Conservation (phyloP, 768 basidiomycete genomes). For the Podaxis pistillaris region DNA sequence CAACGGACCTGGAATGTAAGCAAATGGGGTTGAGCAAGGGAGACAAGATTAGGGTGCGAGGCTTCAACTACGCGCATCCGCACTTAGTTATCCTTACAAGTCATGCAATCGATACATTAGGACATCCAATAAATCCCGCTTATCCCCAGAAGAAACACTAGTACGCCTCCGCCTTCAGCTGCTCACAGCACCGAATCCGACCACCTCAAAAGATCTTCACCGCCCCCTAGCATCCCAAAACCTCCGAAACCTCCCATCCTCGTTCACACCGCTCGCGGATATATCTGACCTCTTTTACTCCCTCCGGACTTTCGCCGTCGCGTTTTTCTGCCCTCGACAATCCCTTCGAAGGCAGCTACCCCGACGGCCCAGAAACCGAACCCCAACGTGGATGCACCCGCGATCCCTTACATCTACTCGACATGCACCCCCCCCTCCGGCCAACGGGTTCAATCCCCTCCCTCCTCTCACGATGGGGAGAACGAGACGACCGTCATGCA, state of each 20-base stretch:
- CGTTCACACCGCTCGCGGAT: slow-evolving; percentile 34
- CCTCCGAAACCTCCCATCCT: slow-evolving; percentile 48
- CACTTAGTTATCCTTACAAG: slow-evolving; percentile 20
- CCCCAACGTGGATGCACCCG: slow-evolving; percentile 44
- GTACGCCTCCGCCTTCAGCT: slow-evolving; percentile 24
- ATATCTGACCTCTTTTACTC: slow-evolving; percentile 33
- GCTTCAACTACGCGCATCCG: not conserved
- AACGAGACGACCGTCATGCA: slow-evolving; percentile 6
- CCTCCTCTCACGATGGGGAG: slow-evolving; percentile 14
- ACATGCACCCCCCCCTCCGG: slow-evolving; percentile 64
- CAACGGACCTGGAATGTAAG: slow-evolving; percentile 43
- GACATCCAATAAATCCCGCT: slow-evolving; percentile 31
- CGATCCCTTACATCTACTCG: slow-evolving; percentile 58
- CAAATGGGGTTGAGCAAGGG: slow-evolving; percentile 52
- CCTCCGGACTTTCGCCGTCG: slow-evolving; percentile 30
- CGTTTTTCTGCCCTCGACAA: slow-evolving; percentile 34
- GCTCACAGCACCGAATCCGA: not conserved
- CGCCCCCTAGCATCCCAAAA: slow-evolving; percentile 48
- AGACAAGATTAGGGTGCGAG: slow-evolving; percentile 54
- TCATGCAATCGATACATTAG: slow-evolving; percentile 33
- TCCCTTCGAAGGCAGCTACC: slow-evolving; percentile 30
- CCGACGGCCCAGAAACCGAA: slow-evolving; percentile 9
- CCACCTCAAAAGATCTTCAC: slow-evolving; percentile 42
- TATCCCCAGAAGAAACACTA: slow-evolving; percentile 32
- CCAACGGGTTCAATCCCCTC: slow-evolving; percentile 38